Conservation (phyloP, 78 protist species). For the Cyanophora paradoxa region DNA sequence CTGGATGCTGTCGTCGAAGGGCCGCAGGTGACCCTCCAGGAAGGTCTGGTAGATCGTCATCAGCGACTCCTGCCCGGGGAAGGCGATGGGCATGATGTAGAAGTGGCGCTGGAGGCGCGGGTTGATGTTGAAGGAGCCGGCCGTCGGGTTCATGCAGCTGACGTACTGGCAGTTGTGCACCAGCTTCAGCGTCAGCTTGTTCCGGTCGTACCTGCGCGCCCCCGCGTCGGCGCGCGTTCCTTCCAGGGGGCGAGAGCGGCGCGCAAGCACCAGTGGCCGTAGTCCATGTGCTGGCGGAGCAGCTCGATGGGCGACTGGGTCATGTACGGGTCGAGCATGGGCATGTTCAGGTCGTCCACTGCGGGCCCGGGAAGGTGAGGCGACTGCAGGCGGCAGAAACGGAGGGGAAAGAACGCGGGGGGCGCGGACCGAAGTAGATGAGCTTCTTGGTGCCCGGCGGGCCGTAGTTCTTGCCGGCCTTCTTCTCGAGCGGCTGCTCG, state of each 20-base stretch:
- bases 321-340: slow-evolving; percentile 51
- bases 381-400: slow-evolving; percentile 21
- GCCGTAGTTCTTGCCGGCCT: slow-evolving; percentile 36
- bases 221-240: too few relatives aligned
- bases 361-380: slow-evolving; percentile 18
- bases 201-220: slow-evolving; percentile 44
- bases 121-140: slow-evolving; percentile 58
- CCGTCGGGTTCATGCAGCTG: slow-evolving; percentile 58
- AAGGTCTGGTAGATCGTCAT: slow-evolving; percentile 44
- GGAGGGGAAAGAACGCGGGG: too few relatives aligned
- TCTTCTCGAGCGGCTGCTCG: slow-evolving; percentile 53
- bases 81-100: slow-evolving; percentile 28
- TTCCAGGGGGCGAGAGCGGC: too few relatives aligned
- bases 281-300: slow-evolving; percentile 48
- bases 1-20: slow-evolving; percentile 4
- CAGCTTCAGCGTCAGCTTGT: slow-evolving; percentile 24
- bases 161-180: slow-evolving; percentile 38
- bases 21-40: slow-evolving; percentile 19
- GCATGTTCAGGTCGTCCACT: slow-evolving; percentile 65
- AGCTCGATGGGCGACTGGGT: slow-evolving; percentile 46
- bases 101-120: slow-evolving; percentile 64
- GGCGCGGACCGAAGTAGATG: slow-evolving; percentile 60
- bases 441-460: slow-evolving; percentile 54
- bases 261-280: slow-evolving; percentile 25
- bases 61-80: slow-evolving; percentile 46